These are phyloP conservation scores for Phytophthora hibernalis DNA, from an alignment of 352 stramenopile species.

Conservation along the genomic window DNA sequence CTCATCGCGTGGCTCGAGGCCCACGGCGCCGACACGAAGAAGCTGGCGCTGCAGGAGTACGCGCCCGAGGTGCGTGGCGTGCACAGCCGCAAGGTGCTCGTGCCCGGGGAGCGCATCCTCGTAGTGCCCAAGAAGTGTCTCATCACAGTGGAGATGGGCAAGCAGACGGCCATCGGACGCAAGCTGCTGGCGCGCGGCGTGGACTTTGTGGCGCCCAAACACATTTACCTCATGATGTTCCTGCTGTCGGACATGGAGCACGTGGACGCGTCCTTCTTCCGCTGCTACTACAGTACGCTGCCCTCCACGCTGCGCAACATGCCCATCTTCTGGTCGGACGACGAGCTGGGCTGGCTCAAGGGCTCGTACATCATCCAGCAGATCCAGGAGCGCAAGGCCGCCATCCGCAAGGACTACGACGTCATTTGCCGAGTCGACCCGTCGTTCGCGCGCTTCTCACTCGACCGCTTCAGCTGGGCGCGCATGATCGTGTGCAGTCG, in stretches of 20 bases:
- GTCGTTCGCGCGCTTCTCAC: constrained; percentile 92
- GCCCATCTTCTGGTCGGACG: constrained; percentile 98
- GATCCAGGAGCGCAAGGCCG: constrained; percentile 95
- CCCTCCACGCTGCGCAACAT: constrained; percentile 97
- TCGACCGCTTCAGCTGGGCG: constrained; percentile 98
- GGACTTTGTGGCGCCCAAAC: constrained; percentile 98
- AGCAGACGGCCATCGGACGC: constrained; percentile 95
- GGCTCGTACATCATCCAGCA: constrained; percentile 93
- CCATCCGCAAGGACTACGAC: constrained; percentile 98
- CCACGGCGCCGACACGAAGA: constrained; percentile 78
- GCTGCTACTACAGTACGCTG: constrained; percentile 98
- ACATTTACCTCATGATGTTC: constrained; percentile 99
- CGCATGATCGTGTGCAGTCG: constrained; percentile 98
- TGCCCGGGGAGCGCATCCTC: constrained; percentile 89
- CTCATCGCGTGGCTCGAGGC: constrained; percentile 81
- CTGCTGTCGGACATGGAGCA: constrained; percentile 97
- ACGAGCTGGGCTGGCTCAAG: constrained; percentile 94
- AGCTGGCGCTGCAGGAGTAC: constrained; percentile 89
- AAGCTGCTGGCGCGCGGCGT: constrained; percentile 93
- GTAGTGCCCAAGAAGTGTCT: constrained; percentile 95
- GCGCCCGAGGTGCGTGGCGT: constrained; percentile 93
- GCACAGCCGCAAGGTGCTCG: constrained; percentile 89
- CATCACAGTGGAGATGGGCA: constrained; percentile 99
- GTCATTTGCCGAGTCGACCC: constrained; percentile 95
- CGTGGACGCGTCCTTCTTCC: constrained; percentile 84